Base-by-base conservation (phyloP, 352 stramenopile species). In the Phytophthora hybrid region DNA sequence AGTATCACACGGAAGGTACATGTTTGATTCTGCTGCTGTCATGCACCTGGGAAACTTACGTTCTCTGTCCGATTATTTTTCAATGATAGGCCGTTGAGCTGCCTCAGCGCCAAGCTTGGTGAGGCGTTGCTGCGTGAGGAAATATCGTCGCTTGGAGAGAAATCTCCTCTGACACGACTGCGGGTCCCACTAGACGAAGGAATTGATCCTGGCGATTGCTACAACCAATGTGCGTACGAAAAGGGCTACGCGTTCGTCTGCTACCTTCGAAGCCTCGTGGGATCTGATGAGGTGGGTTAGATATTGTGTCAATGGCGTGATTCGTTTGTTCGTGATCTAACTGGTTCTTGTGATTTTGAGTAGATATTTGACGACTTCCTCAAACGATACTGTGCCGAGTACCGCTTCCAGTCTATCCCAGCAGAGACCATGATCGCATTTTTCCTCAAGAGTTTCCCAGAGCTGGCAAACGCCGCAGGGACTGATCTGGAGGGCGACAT, bases 201-300 rank as follows among this genome's bases (percentile, higher is more conserved):
- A 18, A 94, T 94, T 52, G 88, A 93, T 47, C 88, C 88, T 4
- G 85, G 88, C 26, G 88, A 94, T 46, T 93, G 85, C 70, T 94
- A 94, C 78, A 94, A 94, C 53, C 81, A 90, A 41, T 93, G 85
- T 68, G 88, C 88, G 8, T 94, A 94, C 73, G 88, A 94, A 64
- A 94, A 94, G 64, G 88, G 88, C 26, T 94, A 91, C 55, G 85
- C 76, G 3, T 94, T 94, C 41, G 85, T 94, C 3, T 92, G 84
- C 69, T 93, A 94, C 61, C 63, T 94, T 26, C 83, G 85, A 49
- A 84, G 71, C 52, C 75, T 94, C 1, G 88, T 90, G 16, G 85
- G 79, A 3, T 92, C 88, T 1, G 79, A 94, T 77, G 59, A 79
- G 75, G 85, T 10, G 59, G 10, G 29, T 1, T 8, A 26, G 13